Evolutionary conservation across 2,329 filamentous ascomycete genomes (phyloP).

Genomic region (Mollisia scopiformis): DNA sequence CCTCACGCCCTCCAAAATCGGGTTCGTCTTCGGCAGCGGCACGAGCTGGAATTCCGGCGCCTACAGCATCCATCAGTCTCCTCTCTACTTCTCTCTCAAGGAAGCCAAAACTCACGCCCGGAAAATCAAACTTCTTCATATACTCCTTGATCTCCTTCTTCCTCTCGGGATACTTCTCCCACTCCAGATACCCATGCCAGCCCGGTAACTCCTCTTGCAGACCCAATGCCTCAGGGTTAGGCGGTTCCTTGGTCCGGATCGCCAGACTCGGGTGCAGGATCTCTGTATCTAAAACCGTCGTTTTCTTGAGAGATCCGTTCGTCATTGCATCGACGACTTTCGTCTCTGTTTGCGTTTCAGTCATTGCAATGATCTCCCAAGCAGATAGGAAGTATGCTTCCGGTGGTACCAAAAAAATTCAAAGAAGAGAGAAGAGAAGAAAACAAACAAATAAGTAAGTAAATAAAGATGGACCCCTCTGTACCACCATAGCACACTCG

Average conservation of each 20-base stretch:
- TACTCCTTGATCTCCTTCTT: constrained; percentile 40
- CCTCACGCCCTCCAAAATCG: constrained; percentile 55
- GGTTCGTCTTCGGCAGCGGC: constrained; percentile 55
- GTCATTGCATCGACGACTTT: not conserved
- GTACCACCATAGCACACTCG: not conserved
- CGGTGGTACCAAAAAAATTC: no score
- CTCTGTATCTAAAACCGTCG: not conserved
- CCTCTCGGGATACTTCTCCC: constrained; percentile 71
- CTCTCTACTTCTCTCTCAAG: not conserved
- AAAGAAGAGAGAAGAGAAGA: not conserved
- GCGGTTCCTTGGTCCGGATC: constrained; percentile 1
- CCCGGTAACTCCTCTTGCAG: not conserved
- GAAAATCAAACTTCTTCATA: constrained; percentile 15
- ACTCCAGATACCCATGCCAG: constrained; percentile 58
- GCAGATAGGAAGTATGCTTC: not conserved
- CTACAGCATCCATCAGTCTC: not conserved
- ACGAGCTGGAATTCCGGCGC: constrained; percentile 57
- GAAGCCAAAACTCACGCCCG: constrained; percentile 1
- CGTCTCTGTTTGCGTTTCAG: not conserved
- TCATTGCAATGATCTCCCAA: not conserved
- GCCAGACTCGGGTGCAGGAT: constrained; percentile 1
- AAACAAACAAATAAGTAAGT: no score
- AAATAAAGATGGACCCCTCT: no score
- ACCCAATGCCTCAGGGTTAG: not conserved
- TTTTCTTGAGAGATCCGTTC: not conserved